These are phyloP conservation scores for Zygoascus sp. DNA, from an alignment of 1,139 yeast species.

Conservation along the genomic window DNA sequence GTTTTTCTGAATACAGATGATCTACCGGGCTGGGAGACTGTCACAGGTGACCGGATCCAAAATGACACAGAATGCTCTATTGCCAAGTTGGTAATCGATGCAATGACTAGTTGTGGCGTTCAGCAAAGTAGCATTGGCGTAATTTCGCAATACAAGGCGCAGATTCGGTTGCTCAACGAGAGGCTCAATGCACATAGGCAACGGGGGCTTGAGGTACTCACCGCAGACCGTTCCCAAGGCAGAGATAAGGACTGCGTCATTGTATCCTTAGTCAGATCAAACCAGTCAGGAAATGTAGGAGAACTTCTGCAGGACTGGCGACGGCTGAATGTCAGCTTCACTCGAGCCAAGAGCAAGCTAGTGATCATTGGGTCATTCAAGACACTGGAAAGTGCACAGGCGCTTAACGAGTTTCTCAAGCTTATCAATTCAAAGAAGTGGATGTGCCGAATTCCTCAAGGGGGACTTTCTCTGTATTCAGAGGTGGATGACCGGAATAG, in stretches of 20 bases:
- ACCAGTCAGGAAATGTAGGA: slow-evolving; percentile 63
- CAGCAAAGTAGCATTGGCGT: slow-evolving; percentile 63
- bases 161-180: slow-evolving; percentile 53
- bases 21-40: slow-evolving; percentile 55
- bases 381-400: slow-evolving; percentile 54
- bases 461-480: slow-evolving; percentile 41
- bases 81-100: slow-evolving; percentile 57
- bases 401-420: slow-evolving; percentile 58
- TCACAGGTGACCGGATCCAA: slow-evolving; percentile 54
- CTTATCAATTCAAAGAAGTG: slow-evolving; percentile 58
- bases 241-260: slow-evolving; percentile 89
- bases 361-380: slow-evolving; percentile 72
- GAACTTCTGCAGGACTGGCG: slow-evolving; percentile 84
- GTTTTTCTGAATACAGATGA: slow-evolving; percentile 74
- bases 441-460: slow-evolving; percentile 52
- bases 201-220: slow-evolving; percentile 62
- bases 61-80: slow-evolving; percentile 69
- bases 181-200: slow-evolving; percentile 38
- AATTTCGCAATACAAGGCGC: slow-evolving; percentile 85
- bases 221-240: slow-evolving; percentile 97
- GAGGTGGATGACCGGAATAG: slow-evolving; percentile 17
- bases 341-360: slow-evolving; percentile 81
- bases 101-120: slow-evolving; percentile 59
- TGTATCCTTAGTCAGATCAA: slow-evolving; percentile 81
- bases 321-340: slow-evolving; percentile 87